phyloP scores from a whole-genome alignment of 352 stramenopile species.

The Phytophthora chlamydospora region DNA sequence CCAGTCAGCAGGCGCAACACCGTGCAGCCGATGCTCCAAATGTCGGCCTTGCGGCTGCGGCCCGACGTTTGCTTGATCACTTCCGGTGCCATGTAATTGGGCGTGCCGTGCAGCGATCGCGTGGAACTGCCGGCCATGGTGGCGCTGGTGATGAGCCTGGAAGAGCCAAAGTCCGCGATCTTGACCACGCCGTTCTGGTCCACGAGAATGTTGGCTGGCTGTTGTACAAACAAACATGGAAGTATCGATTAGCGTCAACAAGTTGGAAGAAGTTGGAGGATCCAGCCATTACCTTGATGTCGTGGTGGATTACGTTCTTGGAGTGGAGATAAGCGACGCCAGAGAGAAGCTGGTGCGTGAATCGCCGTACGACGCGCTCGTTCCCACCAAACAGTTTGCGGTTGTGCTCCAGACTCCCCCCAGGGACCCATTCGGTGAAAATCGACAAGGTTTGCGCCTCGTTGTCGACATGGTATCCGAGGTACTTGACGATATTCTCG shows the following conservation, averaged over 20 bases:
- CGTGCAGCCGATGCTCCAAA: constrained; percentile 85
- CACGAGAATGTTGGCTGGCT: constrained; percentile 94
- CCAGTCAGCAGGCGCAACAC: constrained; percentile 81
- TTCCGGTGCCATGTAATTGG: constrained; percentile 90
- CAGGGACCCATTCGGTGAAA: constrained; percentile 92
- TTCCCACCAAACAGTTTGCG: constrained; percentile 82
- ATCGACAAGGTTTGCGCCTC: constrained; percentile 82
- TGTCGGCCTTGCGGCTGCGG: constrained; percentile 78
- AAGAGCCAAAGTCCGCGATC: constrained; percentile 94
- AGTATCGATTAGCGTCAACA: background rate
- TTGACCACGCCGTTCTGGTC: constrained; percentile 95
- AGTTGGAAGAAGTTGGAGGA: background rate
- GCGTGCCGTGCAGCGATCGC: constrained; percentile 73
- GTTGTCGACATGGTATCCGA: constrained; percentile 84
- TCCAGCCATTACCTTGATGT: constrained; percentile 68
- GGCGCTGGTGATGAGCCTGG: constrained; percentile 63
- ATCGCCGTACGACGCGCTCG: constrained; percentile 76
- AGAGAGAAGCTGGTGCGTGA: constrained; percentile 81
- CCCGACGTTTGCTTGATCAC: constrained; percentile 82
- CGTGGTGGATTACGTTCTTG: constrained; percentile 78
- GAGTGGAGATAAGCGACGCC: constrained; percentile 90
- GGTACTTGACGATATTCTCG: constrained; percentile 93
- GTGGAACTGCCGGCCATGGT: constrained; percentile 48
- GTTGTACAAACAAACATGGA: background rate
- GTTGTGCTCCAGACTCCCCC: constrained; percentile 82